Conservation (phyloP, 73 alveolate species). For the Vitrella brassicaformis region DNA sequence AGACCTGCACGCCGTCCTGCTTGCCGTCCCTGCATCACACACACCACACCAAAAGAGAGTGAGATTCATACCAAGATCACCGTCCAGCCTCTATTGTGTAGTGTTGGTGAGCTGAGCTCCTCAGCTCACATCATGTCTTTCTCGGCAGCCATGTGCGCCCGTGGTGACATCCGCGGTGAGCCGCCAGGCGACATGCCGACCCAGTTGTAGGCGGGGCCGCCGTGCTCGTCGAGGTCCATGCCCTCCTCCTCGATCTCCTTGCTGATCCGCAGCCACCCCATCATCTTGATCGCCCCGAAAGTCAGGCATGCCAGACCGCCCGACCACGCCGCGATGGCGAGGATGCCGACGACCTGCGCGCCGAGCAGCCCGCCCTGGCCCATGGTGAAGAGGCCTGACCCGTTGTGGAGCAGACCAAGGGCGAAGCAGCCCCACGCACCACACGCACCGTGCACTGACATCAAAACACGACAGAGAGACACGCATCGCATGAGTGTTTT, state of each 20-base stretch:
- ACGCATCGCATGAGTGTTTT: neutral
- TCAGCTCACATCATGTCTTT: too few relatives aligned
- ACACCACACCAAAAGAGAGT: too few relatives aligned
- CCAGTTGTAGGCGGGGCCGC: too few relatives aligned
- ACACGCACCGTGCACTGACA: neutral
- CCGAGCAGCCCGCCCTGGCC: neutral
- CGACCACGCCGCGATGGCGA: neutral
- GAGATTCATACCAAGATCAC: too few relatives aligned
- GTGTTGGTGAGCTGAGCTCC: too few relatives aligned
- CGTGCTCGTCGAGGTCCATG: constrained; percentile 18
- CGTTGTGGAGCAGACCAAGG: neutral
- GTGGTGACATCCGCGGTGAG: too few relatives aligned
- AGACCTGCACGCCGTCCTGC: too few relatives aligned
- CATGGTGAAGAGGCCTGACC: neutral
- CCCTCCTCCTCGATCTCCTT: constrained; percentile 20
- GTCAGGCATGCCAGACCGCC: too few relatives aligned
- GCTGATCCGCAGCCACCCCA: constrained; percentile 12
- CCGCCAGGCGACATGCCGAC: too few relatives aligned
- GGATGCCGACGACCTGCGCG: constrained; percentile 4
- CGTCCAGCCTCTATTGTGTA: too few relatives aligned
- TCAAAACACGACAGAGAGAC: neutral
- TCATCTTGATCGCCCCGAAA: constrained; percentile 3
- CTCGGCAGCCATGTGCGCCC: too few relatives aligned
- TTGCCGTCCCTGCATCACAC: too few relatives aligned
- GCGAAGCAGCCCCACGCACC: neutral